Conservation (phyloP, 768 basidiomycete species). For the Trichaptum fuscoviolaceum region DNA sequence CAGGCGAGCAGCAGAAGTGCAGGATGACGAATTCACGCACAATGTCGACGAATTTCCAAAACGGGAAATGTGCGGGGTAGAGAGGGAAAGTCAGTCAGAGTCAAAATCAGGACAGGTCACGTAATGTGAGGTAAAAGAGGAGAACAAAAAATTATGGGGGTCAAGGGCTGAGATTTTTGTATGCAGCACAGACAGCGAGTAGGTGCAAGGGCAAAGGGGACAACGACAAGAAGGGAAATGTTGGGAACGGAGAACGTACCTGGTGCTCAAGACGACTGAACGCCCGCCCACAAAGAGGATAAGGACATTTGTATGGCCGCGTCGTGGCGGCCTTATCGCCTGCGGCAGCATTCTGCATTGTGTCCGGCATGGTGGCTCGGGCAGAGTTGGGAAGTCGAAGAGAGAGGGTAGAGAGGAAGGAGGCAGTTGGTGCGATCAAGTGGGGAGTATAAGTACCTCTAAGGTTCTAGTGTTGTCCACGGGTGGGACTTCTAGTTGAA, state of each 20-base stretch:
- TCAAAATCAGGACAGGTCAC: constrained; percentile 8
- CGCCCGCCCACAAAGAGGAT: constrained; percentile 84
- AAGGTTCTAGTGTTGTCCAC: not conserved
- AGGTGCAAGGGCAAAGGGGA: not conserved
- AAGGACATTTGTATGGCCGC: constrained; percentile 95
- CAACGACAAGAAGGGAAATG: not conserved
- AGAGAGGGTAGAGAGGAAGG: constrained; percentile 11
- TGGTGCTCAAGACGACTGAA: constrained; percentile 97
- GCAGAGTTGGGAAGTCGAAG: constrained; percentile 9
- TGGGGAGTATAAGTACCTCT: constrained; percentile 1
- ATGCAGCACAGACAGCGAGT: too few species aligned
- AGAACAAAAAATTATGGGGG: constrained; percentile 5
- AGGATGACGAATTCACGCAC: not conserved
- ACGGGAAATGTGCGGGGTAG: constrained; percentile 7
- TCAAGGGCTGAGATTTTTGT: not conserved
- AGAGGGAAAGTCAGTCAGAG: constrained; percentile 18
- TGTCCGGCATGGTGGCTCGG: constrained; percentile 13
- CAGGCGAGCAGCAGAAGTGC: not conserved
- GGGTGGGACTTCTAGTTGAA: too few species aligned
- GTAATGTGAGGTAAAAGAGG: constrained; percentile 7
- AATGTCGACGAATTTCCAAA: not conserved
- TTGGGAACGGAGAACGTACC: constrained; percentile 38
- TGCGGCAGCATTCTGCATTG: constrained; percentile 11
- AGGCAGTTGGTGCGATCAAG: constrained; percentile 2
- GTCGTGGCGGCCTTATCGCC: constrained; percentile 37